Base-by-base conservation (phyloP, 352 stramenopile species). In the Pythium scleroteichum region DNA sequence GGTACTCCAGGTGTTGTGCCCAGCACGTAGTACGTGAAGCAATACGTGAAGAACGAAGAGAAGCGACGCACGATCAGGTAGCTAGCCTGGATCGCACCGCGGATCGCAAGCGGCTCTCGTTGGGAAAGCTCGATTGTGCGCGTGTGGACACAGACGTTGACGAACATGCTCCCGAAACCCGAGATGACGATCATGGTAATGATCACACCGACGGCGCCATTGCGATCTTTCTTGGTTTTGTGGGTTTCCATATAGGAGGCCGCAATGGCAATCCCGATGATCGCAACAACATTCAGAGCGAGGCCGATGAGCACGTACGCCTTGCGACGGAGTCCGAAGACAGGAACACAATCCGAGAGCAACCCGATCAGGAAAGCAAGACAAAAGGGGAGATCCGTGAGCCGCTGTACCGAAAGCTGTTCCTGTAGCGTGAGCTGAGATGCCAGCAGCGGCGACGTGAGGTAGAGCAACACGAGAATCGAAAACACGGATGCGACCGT, bases 91-190 rank as follows among this genome's bases (percentile, higher is more conserved):
- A 72, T 69, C 8, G 53, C 52, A 8, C 64, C 64, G 12, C 64
- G 64, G 9, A 45, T 39, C 4, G 41, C 19, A 17, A 75, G 53
- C 1, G 68, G 66, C 35, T 75, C 68, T 26, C 64, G 64, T 45
- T 75, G 68, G 19, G 68, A 69, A 8, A 75, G 59, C 53, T 75
- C 68, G n/a, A 75, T 69, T 42, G 67, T 47, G 24, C 61, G 61
- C 45, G 66, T 73, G 39, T 73, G 66, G 14, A 68, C 62, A 26
- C 56, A 68, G 26, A 74, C 9, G 44, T 71, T 71, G 45, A 57
- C 68, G 62, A 71, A 65, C 50, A 71, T 74, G 42, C 67, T 68
- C 12, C 67, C 62, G 24, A 70, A 57, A 42, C 66, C 68, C 12
- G 62, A 56, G 48, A 60, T 32, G 8, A 32, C 54, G n/a, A 62